Evolutionary conservation across 2,329 filamentous ascomycete genomes (phyloP), one percentile per base, ranked within the genome.

Genomic region (Onygenales sp.): DNA sequence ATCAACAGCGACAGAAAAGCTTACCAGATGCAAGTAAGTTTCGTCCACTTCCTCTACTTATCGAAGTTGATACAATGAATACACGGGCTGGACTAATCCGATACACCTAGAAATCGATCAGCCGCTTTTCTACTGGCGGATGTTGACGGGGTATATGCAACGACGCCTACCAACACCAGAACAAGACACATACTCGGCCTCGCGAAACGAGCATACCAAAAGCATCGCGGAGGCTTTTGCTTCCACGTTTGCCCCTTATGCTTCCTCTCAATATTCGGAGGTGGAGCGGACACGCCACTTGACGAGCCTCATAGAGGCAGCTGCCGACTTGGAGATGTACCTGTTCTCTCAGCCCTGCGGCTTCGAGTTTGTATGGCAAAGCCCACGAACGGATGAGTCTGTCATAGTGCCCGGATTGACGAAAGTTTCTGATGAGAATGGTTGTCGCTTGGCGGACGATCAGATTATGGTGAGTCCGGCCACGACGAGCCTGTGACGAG

Each of bases 61-160:
- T 27, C 21, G 1, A 27, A 27, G 21, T 27, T 27, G 21, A 3
- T 27, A 27, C 14, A 42, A 27, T 21, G 42, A 33, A 57, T 10
- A 48, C 50, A 32, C 48, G 14, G n/a, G 21, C 48, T 31, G 43
- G 40, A 43, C 32, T 45, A 42, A 40, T 49, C 27, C n/a, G 27
- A 32, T 42, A 13, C 36, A 42, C 14, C 50, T 40, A 63, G 55
- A 52, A 32, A 53, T 46, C 21, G 52, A 56, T 17, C 37, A 55
- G n/a, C 52, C 56, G 14, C 46, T 59, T 7, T 67, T 64, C 49
- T 49, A 54, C 13, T 68, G 64, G 65, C 61, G 64, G 34, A 63
- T 64, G 56, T 57, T 66, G 17, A 65, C 63, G 14, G 56, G 61
- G 1, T 54, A 62, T 39, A 54, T 67, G 9, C 40, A 49, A 36